Conservation (phyloP, 2,329 filamentous ascomycete genomes). For the Fusarium foetens region DNA sequence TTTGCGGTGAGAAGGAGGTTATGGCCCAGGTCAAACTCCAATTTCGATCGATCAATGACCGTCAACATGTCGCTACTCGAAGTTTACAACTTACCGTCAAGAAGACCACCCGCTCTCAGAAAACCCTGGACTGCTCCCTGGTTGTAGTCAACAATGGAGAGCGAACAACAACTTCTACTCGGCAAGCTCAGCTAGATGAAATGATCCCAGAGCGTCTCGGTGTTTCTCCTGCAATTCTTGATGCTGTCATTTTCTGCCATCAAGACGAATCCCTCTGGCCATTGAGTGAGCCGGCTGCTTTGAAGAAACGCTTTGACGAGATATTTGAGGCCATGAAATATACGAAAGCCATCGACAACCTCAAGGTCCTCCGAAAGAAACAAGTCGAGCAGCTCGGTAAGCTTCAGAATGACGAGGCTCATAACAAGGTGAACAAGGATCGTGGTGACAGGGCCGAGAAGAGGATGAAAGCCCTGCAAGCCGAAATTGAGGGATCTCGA, state of each 20-base stretch:
- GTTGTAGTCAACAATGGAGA: constrained; percentile 83
- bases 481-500: constrained; percentile 71
- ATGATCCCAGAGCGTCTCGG: constrained; percentile 88
- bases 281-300: constrained; percentile 82
- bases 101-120: constrained; percentile 78
- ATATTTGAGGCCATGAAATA: constrained; percentile 98
- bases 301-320: constrained; percentile 96
- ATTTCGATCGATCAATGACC: constrained; percentile 82
- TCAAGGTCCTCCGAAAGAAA: constrained; percentile 86
- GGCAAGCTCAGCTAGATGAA: constrained; percentile 82
- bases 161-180: constrained; percentile 79
- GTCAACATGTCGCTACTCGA: constrained; percentile 83
- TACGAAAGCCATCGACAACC: constrained; percentile 95
- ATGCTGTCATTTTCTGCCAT: constrained; percentile 97
- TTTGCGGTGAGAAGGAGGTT: constrained; percentile 87
- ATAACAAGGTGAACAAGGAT: constrained; percentile 86
- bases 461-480: constrained; percentile 70
- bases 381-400: constrained; percentile 79
- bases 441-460: constrained; percentile 79
- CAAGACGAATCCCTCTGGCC: constrained; percentile 99
- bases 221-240: constrained; percentile 88
- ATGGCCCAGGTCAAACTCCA: constrained; percentile 90
- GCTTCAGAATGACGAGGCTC: constrained; percentile 77
- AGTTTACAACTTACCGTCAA: constrained; percentile 88
- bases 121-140: constrained; percentile 85